Evolutionary conservation across 2,329 filamentous ascomycete species (phyloP).

Genomic region (Colletotrichum australisinense): DNA sequence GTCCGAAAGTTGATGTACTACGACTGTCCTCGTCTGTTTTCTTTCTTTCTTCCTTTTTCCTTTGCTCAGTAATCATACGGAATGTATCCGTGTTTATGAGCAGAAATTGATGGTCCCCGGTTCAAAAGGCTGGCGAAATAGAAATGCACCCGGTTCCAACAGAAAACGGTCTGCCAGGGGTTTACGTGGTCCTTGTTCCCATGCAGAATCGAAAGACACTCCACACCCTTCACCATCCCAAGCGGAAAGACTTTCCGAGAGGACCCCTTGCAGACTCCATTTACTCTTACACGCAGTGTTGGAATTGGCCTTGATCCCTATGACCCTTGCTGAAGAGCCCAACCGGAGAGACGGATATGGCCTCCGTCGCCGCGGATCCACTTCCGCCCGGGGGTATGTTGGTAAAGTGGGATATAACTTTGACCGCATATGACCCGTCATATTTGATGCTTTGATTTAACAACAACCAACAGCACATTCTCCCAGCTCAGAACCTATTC

Average conservation of each 20-base stretch:
- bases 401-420: neutral
- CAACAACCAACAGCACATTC: neutral
- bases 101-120: neutral
- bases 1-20: too few relatives aligned
- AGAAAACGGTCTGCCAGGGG: neutral
- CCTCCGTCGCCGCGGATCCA: neutral
- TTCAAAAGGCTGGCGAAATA: neutral
- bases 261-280: neutral
- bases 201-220: neutral
- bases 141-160: neutral
- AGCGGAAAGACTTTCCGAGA: neutral
- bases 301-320: neutral
- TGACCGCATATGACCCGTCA: neutral
- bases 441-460: neutral
- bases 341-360: neutral
- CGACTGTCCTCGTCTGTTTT: too few relatives aligned
- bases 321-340: neutral
- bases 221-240: neutral
- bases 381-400: neutral
- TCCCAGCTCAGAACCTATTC: neutral
- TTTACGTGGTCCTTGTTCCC: neutral
- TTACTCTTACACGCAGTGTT: neutral
- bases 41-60: too few relatives aligned
- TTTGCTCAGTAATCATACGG: too few relatives aligned
- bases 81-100: neutral